Conservation (phyloP, 1,284 basidiomycete species). For the Xerocomus amazonicus region DNA sequence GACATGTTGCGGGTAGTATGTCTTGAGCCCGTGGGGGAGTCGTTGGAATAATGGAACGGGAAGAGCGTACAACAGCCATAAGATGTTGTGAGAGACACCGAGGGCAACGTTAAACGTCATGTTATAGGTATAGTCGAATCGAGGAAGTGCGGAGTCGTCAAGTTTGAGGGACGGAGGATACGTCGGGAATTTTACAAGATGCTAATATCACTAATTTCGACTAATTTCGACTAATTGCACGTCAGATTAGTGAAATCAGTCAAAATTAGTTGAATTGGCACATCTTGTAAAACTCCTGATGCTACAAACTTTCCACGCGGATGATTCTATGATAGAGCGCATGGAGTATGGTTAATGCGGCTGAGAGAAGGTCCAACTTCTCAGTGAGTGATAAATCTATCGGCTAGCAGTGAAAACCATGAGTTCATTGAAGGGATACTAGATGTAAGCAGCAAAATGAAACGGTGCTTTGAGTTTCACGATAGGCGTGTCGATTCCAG, state of each 20-base stretch:
- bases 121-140: constrained; percentile 97
- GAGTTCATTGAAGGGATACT: too few species aligned
- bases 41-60: constrained; percentile 46
- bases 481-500: too few species aligned
- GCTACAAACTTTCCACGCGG: constrained; percentile 78
- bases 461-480: too few species aligned
- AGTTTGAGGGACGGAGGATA: constrained; percentile 24
- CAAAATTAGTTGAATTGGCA: too few species aligned
- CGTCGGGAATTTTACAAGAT: too few species aligned
- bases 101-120: constrained; percentile 81
- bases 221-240: too few species aligned
- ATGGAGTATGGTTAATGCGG: constrained; percentile 77
- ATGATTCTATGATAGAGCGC: constrained; percentile 73
- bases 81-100: constrained; percentile 73
- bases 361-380: constrained; percentile 93
- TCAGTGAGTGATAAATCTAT: constrained; percentile 84
- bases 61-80: constrained; percentile 82
- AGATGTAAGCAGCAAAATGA: too few species aligned
- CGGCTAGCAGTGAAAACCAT: too few species aligned
- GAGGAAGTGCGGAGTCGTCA: constrained; percentile 49
- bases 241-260: too few species aligned
- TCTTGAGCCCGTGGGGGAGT: constrained; percentile 50
- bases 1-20: constrained; percentile 54
- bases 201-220: too few species aligned
- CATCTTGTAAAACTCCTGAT: too few species aligned